Base-by-base conservation (phyloP, 768 basidiomycete genomes). In the Scleroderma bovista region DNA sequence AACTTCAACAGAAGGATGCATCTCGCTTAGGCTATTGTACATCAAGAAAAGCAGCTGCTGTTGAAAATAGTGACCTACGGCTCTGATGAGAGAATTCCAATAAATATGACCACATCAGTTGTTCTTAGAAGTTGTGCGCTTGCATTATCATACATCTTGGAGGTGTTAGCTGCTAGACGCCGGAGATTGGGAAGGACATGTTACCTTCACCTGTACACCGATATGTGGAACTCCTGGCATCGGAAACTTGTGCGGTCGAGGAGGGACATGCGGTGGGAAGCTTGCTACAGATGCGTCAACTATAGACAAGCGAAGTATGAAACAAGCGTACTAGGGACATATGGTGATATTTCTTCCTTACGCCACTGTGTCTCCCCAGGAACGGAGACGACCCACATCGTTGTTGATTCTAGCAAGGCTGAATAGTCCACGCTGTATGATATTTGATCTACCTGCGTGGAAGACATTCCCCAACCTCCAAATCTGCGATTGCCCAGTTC, bases 381-480 rank as follows among this genome's bases (percentile, higher is more conserved):
- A 7, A 92, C 75, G 50, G 74, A 81, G 24, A 87, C 80, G 1
- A 81, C 84, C 90, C 90, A 93, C 9, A 88, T 46, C 17, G 81
- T 70, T 17, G 67, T 74, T 60, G 79, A 78, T 51, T 89, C 86
- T 50, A 73, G 71, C n/a, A 91, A 70, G 57, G 77, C 62, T 24
- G 69, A 62, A 51, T 79, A 76, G 38, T 79, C 71, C 34, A 80
- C 55, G 17, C 23, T 11, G 7, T 55, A 39, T 40, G 24, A 39
- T 39, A 42, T 45, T 37, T 46, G 24, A 23, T 55, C 48, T 53
- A 54, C 42, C 56, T 63, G 44, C 55, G 61, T 17, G 71, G 75
- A 44, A 57, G 64, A 22, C 50, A 86, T 66, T 6, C 86, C 88
- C 89, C 89, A 91, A n/a, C 88, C 89, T 23, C 86, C 87, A 49